phyloP scores from a whole-genome alignment of 2,329 filamentous ascomycete species.

The Neopestalotiopsis sp. region DNA sequence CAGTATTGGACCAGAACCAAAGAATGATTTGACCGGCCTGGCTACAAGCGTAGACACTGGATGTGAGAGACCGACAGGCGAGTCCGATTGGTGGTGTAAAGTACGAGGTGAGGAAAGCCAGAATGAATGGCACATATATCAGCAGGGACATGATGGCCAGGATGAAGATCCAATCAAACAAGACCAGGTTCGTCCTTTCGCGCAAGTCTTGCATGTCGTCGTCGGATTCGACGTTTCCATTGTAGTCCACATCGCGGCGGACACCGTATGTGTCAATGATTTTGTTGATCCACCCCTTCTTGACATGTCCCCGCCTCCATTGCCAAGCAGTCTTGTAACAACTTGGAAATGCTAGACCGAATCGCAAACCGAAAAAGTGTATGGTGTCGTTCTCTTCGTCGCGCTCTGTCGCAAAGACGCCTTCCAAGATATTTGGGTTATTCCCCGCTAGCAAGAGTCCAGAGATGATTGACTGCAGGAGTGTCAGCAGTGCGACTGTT shows the following conservation, averaged over 20 bases:
- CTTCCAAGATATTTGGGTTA: slow-evolving; percentile 8
- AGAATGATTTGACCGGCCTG: slow-evolving; percentile 12
- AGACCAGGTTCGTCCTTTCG: neutral
- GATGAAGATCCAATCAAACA: slow-evolving; percentile 10
- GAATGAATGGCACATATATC: neutral
- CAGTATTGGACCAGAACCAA: slow-evolving; percentile 12
- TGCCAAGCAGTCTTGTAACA: slow-evolving; percentile 16
- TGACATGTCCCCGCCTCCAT: slow-evolving; percentile 11
- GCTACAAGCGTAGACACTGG: slow-evolving; percentile 9
- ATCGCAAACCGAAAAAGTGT: slow-evolving; percentile 7
- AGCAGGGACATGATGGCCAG: slow-evolving; percentile 1
- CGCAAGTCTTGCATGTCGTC: slow-evolving; percentile 5
- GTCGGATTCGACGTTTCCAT: neutral
- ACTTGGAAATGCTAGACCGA: slow-evolving; percentile 13
- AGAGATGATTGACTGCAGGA: slow-evolving; percentile 5
- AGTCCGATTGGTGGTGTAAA: slow-evolving; percentile 9
- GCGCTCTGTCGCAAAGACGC: neutral
- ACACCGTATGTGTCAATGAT: neutral
- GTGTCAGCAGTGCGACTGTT: neutral
- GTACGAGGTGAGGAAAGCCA: slow-evolving; percentile 8
- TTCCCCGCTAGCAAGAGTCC: slow-evolving; percentile 4
- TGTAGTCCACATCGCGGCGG: slow-evolving; percentile 6
- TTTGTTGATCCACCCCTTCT: slow-evolving; percentile 12
- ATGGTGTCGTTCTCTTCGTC: slow-evolving; percentile 6
- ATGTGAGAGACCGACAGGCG: slow-evolving; percentile 5